A percentile compares a stretch with the other conserved stretches of the same genome.
These are phyloP conservation scores for Ascomycota sp. DNA, from an alignment of 2,329 filamentous ascomycete species.

Conservation along the genomic window DNA sequence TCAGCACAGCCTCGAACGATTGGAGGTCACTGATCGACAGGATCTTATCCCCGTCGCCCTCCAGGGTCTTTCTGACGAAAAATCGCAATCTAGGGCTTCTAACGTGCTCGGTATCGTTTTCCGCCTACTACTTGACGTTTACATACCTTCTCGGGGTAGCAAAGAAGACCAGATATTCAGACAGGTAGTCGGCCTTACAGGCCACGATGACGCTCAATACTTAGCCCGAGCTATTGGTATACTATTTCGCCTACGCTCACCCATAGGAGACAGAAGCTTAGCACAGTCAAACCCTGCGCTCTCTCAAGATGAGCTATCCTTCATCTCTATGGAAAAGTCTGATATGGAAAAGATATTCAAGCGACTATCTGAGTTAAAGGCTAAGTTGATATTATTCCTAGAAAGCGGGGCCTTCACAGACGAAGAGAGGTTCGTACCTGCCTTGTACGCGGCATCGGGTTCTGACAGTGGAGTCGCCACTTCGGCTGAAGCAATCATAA, in stretches of 20 bases:
- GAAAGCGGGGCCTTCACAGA: constrained; percentile 75
- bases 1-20: constrained; percentile 48
- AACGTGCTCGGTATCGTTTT: constrained; percentile 70
- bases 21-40: constrained; percentile 38
- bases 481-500: constrained; percentile 78
- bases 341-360: constrained; percentile 40
- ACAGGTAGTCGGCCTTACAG: constrained; percentile 41
- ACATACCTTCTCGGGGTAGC: constrained; percentile 55
- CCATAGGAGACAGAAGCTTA: constrained; percentile 12
- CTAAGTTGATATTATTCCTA: constrained; percentile 46
- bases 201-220: constrained; percentile 49
- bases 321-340: constrained; percentile 17
- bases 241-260: constrained; percentile 31
- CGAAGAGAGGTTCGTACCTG: constrained; percentile 62
- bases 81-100: constrained; percentile 15
- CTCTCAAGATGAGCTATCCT: constrained; percentile 9
- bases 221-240: constrained; percentile 58
- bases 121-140: constrained; percentile 49
- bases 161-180: constrained; percentile 57
- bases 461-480: constrained; percentile 61
- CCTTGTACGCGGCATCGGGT: constrained; percentile 66
- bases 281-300: constrained; percentile 13
- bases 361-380: constrained; percentile 25
- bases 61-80: constrained; percentile 11
- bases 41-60: constrained; percentile 43